Percentiles rank a stretch among this genome's conserved stretches.
These are phyloP conservation scores for Bipolaris victoriae DNA, from an alignment of 2,329 filamentous ascomycete species.

Conservation along the genomic window DNA sequence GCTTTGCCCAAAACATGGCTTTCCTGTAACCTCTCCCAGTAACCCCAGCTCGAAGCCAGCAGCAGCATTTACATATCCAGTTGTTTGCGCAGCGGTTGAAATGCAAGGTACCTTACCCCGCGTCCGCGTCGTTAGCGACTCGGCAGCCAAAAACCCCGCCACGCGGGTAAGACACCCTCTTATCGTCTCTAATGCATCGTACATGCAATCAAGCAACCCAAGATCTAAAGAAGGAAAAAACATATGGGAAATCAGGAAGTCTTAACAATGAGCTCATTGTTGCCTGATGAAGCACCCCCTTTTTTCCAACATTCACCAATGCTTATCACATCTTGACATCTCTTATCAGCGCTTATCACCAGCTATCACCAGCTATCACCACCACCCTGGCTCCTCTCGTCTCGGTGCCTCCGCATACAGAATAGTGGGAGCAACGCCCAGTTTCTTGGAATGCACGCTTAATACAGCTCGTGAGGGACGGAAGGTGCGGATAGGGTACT, in stretches of 20 bases:
- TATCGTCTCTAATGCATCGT: too few relatives aligned
- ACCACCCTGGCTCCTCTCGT: constrained; percentile 3
- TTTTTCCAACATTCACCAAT: not conserved
- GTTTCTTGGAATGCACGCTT: constrained; percentile 4
- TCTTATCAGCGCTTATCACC: constrained; percentile 19
- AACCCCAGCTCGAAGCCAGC: not conserved
- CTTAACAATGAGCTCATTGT: not conserved
- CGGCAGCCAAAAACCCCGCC: not conserved
- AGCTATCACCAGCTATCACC: constrained; percentile 2
- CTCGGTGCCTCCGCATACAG: constrained; percentile 6
- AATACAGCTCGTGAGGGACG: constrained; percentile 5
- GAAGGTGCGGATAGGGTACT: not conserved
- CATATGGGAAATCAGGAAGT: not conserved
- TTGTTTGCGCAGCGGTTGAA: not conserved
- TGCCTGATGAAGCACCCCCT: not conserved
- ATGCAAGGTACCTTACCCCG: not conserved
- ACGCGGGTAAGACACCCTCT: too few relatives aligned
- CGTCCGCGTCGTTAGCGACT: not conserved
- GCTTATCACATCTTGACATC: constrained; percentile 13
- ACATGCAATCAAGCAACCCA: too few relatives aligned
- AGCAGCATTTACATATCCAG: not conserved
- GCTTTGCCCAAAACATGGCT: not conserved
- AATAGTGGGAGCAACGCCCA: not conserved
- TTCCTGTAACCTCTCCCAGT: not conserved
- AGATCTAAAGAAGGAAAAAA: too few relatives aligned